phyloP scores from a whole-genome alignment of 345 rosid genomes.

The Populus deltoides region DNA sequence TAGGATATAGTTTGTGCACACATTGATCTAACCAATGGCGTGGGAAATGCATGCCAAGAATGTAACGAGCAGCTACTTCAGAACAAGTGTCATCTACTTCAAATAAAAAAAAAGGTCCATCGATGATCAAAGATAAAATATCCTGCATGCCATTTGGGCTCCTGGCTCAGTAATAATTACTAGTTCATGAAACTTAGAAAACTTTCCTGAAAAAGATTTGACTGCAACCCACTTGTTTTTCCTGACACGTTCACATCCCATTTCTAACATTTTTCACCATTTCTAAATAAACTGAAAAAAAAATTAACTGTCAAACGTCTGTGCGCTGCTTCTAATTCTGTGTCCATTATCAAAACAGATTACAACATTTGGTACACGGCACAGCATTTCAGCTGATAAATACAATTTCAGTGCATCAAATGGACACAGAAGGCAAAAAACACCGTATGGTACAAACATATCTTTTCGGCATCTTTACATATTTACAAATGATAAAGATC shows the following conservation, averaged over 20 bases:
- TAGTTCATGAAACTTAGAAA: not conserved
- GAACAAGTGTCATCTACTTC: not conserved
- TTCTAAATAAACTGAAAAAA: not conserved
- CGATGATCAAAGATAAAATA: not conserved
- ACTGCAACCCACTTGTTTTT: not conserved
- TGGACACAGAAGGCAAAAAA: not conserved
- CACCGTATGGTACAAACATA: not conserved
- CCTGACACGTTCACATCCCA: not conserved
- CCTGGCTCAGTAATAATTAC: not conserved
- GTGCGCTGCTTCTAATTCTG: not conserved
- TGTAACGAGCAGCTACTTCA: not conserved
- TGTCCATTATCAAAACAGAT: not conserved
- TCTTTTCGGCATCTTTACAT: not conserved
- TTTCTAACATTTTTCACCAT: not conserved
- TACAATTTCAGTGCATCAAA: not conserved
- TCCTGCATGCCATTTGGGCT: not conserved
- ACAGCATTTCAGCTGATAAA: not conserved
- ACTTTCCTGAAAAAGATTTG: not conserved
- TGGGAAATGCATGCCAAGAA: not conserved
- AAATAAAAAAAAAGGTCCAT: not conserved
- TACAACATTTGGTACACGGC: not conserved
- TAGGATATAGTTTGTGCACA: not conserved
- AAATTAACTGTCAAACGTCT: not conserved
- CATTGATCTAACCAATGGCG: not conserved
- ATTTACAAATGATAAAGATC: not conserved